Evolutionary conservation across 257 asterid genomes (phyloP).

Genomic region (Solanum bulbocastanum): DNA sequence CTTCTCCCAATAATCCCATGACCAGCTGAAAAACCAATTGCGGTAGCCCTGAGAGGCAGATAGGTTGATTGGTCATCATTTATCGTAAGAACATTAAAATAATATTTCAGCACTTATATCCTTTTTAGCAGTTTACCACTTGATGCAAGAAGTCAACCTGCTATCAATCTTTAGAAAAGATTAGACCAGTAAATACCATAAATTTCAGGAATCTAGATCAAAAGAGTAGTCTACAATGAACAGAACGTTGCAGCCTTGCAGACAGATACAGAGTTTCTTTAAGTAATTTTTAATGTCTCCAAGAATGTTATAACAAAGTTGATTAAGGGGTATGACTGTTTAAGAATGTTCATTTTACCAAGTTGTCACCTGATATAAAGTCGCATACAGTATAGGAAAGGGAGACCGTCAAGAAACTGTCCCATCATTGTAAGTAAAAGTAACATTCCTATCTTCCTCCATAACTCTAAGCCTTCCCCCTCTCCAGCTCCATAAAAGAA

Average conservation of each 20-base stretch:
- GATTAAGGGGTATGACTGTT: background rate
- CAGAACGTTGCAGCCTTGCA: background rate
- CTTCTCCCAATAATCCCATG: constrained; percentile 75
- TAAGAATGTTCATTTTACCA: background rate
- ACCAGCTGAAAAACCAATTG: constrained; percentile 47
- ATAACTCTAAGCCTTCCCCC: background rate
- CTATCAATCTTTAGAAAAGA: background rate
- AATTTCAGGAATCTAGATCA: background rate
- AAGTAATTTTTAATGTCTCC: background rate
- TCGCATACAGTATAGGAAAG: background rate
- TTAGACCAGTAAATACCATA: background rate
- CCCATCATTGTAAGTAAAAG: background rate
- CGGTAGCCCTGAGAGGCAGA: constrained; percentile 43
- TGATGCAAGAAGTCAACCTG: background rate
- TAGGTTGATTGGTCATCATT: background rate
- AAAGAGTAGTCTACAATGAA: background rate
- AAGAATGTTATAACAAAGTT: background rate
- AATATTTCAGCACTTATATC: background rate
- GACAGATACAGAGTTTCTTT: background rate
- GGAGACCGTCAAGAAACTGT: background rate
- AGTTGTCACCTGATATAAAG: background rate
- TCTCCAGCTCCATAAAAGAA: background rate
- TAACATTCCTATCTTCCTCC: background rate
- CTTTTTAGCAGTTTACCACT: background rate
- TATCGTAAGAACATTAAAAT: background rate